Conservation (phyloP, 1,284 basidiomycete genomes). For the Cystobasidium sp. region DNA sequence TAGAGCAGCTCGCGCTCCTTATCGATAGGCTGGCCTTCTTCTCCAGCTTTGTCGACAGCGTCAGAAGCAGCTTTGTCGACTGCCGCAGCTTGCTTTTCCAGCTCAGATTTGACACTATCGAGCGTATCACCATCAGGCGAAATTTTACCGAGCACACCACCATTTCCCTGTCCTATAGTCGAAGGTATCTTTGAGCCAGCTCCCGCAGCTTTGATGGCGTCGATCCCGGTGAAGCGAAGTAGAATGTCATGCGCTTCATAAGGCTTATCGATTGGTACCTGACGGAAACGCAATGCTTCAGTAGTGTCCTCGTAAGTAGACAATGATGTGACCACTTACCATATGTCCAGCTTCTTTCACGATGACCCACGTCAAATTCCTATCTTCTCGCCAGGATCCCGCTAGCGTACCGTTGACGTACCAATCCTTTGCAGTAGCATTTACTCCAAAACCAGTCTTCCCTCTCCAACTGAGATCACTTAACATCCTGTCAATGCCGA, state of each 20-base stretch:
- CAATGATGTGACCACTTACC: constrained; percentile 60
- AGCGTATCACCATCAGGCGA: constrained; percentile 50
- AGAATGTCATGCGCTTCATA: constrained; percentile 95
- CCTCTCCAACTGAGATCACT: constrained; percentile 83
- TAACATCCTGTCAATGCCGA: constrained; percentile 85
- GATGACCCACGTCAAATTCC: constrained; percentile 93
- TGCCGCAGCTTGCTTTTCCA: constrained; percentile 34
- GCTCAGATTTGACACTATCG: constrained; percentile 20
- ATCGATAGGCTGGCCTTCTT: constrained; percentile 45
- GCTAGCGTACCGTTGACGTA: constrained; percentile 76
- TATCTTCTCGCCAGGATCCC: constrained; percentile 87
- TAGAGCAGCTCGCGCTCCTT: constrained; percentile 51
- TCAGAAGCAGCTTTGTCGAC: constrained; percentile 20
- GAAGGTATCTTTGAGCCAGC: constrained; percentile 74
- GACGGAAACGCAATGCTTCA: background rate
- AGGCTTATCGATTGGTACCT: constrained; percentile 75
- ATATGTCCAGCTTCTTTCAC: constrained; percentile 84
- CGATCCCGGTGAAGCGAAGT: constrained; percentile 87
- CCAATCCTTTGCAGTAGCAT: constrained; percentile 75
- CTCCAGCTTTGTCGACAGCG: constrained; percentile 32
- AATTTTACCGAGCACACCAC: constrained; percentile 62
- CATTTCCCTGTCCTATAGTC: constrained; percentile 66
- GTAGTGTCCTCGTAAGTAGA: background rate
- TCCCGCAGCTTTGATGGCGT: constrained; percentile 76
- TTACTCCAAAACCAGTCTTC: constrained; percentile 75